phyloP scores from a whole-genome alignment of 305 asterid species.

The Solanum hybrid region DNA sequence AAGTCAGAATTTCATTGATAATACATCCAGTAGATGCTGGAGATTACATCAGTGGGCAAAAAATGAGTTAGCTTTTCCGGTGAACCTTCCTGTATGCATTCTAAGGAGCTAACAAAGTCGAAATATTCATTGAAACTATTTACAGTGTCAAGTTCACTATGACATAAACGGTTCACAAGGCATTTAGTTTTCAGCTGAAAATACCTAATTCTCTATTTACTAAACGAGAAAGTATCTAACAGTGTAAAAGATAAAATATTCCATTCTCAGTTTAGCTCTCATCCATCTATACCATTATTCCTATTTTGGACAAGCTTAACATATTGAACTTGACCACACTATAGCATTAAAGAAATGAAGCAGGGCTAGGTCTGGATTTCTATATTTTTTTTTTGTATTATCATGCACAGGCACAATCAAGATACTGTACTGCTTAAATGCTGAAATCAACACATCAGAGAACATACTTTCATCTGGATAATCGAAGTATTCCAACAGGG shows the following conservation, averaged over 20 bases:
- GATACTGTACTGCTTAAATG: not conserved
- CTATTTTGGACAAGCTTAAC: not conserved
- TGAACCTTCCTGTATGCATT: not conserved
- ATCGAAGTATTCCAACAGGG: constrained; percentile 40
- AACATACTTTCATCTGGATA: constrained; percentile 68
- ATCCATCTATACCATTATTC: not conserved
- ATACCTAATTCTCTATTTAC: not conserved
- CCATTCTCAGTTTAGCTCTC: not conserved
- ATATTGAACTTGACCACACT: not conserved
- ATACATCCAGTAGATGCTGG: not conserved
- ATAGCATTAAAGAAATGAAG: not conserved
- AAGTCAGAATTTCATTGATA: not conserved
- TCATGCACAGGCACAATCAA: not conserved
- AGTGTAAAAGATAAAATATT: not conserved
- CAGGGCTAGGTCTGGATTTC: not conserved
- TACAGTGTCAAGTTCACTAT: not conserved
- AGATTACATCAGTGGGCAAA: not conserved
- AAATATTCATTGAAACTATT: not conserved
- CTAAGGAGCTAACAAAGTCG: not conserved
- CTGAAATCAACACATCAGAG: not conserved
- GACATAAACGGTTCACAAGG: not conserved
- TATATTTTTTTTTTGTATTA: not conserved
- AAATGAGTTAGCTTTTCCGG: not conserved
- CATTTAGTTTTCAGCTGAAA: not conserved
- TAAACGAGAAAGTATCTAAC: not conserved